phyloP scores from a whole-genome alignment of 768 basidiomycete species.

The Cantharellus cinnabarinus region DNA sequence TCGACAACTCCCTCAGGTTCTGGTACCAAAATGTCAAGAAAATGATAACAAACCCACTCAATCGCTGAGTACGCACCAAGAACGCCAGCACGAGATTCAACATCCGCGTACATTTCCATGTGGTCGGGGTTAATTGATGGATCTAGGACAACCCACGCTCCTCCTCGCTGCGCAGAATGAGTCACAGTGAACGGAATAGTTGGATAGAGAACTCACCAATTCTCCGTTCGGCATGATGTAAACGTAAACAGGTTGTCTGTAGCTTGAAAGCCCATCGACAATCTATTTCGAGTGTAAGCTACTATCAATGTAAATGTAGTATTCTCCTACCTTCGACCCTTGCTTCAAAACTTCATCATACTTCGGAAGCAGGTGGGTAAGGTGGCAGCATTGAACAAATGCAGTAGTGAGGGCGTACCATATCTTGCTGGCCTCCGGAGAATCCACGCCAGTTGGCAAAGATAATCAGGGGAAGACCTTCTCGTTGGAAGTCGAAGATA shows the following conservation, averaged over 20 bases:
- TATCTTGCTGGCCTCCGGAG: constrained; percentile 98
- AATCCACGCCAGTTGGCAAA: constrained; percentile 99
- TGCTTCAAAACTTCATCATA: constrained; percentile 95
- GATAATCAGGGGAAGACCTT: constrained; percentile 90
- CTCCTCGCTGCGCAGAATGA: constrained; percentile 38
- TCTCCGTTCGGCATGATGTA: constrained; percentile 98
- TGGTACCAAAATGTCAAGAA: constrained; percentile 15
- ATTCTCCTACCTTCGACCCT: constrained; percentile 41
- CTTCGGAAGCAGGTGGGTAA: constrained; percentile 1
- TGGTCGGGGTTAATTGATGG: constrained; percentile 91
- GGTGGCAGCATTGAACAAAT: neutral
- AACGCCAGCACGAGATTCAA: constrained; percentile 89
- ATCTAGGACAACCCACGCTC: constrained; percentile 98
- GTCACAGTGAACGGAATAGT: neutral
- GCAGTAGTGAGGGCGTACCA: constrained; percentile 22
- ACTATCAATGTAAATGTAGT: constrained; percentile 5
- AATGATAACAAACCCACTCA: neutral
- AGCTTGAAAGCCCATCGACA: constrained; percentile 90
- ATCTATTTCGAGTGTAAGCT: constrained; percentile 26
- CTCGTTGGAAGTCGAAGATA: constrained; percentile 96
- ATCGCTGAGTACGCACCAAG: constrained; percentile 13
- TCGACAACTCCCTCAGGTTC: constrained; percentile 96
- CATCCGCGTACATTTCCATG: constrained; percentile 99
- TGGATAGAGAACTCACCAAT: constrained; percentile 21
- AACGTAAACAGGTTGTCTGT: constrained; percentile 95